A percentile compares a stretch with the other conserved stretches of the same genome.
These are phyloP conservation scores for Cryptosporidium tyzzeri DNA, from an alignment of 169 alveolate species.

Conservation along the genomic window DNA sequence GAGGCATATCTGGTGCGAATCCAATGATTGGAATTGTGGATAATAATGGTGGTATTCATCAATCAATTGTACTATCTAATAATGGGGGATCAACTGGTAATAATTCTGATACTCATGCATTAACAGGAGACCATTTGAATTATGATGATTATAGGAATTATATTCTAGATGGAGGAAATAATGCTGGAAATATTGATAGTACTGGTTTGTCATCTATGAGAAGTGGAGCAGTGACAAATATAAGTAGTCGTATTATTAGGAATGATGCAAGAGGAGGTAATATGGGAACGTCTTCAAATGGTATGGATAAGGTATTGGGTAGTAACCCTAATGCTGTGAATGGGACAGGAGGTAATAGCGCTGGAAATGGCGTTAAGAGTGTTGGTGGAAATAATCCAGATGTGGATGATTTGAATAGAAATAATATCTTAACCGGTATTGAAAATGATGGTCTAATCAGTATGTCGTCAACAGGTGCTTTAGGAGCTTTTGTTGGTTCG, in stretches of 20 bases:
- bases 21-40: conserved; percentile 30
- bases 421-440: conserved; percentile 5
- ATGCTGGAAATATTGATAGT: not conserved
- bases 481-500: conserved; percentile 70
- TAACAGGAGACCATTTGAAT: conserved; percentile 42
- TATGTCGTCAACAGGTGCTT: conserved; percentile 58
- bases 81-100: not conserved
- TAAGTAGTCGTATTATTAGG: conserved; percentile 20
- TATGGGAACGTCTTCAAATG: conserved; percentile 5
- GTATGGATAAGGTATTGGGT: conserved; percentile 31
- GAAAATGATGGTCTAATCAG: conserved; percentile 56
- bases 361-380: not conserved
- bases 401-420: not conserved
- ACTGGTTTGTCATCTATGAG: conserved; percentile 5
- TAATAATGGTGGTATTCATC: conserved; percentile 34
- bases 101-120: conserved; percentile 5
- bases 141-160: conserved; percentile 74
- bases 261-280: conserved; percentile 12
- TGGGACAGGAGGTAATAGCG: conserved; percentile 1
- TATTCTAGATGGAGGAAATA: conserved; percentile 37
- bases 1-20: conserved; percentile 2
- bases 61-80: conserved; percentile 12
- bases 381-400: not conserved
- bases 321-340: conserved; percentile 9
- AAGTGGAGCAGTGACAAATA: not conserved